Evolutionary conservation across 176 grass and related monocot species (phyloP), one percentile per base, ranked within the genome.

Genomic region (Melocanna baccifera): DNA sequence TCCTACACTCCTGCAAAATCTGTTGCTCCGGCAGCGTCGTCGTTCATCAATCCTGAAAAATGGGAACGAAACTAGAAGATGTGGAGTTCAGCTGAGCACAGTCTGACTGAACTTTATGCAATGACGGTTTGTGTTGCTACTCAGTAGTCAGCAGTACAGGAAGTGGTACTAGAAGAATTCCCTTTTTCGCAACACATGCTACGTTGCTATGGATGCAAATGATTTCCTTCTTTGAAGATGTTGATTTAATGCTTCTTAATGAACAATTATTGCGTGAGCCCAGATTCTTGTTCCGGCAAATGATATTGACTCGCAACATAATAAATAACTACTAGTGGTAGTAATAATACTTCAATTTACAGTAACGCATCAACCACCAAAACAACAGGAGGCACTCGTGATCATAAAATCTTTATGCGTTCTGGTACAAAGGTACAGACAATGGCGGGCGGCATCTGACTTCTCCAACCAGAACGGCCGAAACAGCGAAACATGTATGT

Each of bases 351-450:
- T 58, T 4, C 26, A 81, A 62, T 62, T 52, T 81, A 75, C 69
- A 68, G 25, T 22, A 42, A 71, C 71, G 65, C 41, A 52, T 50
- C 70, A 47, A 86, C 55, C 58, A 73, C 53, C 8, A 67, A 86
- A 79, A 79, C 48, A 78, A 67, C 28, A 74, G 48, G 59, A 75
- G 23, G 25, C 79, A 30, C 74, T 83, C 67, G 43, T 59, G 22
- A 20, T 82, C 78, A 77, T 67, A 64, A 40, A 77, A 86, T 82
- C 65, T 70, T 87, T 84, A 84, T 79, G 23, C 61, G 41, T 75
- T 84, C 80, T 58, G n/a, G 39, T 67, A 67, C 88, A 84, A 71
- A 86, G 53, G 53, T 78, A 78, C 83, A 81, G 42, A 81, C 76
- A 81, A 43, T 75, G 51, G 62, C 62, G 4, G 67, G 61, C 65